phyloP scores from a whole-genome alignment of 176 grass and related monocot species.

The Coix lacrymajobi region DNA sequence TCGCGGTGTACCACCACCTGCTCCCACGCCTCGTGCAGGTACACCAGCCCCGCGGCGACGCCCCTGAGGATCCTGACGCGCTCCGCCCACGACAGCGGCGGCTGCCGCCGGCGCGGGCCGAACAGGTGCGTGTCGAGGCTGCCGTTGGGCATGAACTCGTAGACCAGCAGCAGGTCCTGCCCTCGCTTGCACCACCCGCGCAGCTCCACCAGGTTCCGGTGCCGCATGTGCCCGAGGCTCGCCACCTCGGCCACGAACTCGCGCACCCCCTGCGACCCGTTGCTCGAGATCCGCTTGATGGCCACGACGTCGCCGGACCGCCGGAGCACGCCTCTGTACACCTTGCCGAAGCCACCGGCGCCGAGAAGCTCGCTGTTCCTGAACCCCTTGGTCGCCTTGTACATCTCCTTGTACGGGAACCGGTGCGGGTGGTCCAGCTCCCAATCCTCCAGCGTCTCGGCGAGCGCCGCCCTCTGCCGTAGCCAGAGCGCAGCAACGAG shows the following conservation, averaged over 20 bases:
- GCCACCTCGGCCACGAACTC: constrained; percentile 47
- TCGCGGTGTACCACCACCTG: no score
- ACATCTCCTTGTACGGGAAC: constrained; percentile 28
- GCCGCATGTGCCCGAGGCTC: constrained; percentile 34
- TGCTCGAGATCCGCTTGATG: constrained; percentile 34
- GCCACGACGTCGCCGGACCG: constrained; percentile 14
- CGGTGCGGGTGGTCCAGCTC: constrained; percentile 43
- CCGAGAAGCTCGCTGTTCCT: constrained; percentile 17
- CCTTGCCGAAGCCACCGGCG: constrained; percentile 16
- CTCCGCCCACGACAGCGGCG: no score
- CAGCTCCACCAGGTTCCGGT: constrained; percentile 44
- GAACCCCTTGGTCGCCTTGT: constrained; percentile 43
- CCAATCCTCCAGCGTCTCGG: constrained; percentile 39
- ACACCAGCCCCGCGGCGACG: no score
- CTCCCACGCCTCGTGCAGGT: no score
- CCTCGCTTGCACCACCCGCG: constrained; percentile 46
- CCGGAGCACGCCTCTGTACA: constrained; percentile 28
- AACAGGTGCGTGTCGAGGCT: constrained; percentile 55
- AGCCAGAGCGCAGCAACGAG: neutral
- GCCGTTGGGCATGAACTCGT: constrained; percentile 82
- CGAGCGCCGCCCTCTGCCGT: neutral
- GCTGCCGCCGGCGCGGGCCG: no score
- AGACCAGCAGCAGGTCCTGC: constrained; percentile 61
- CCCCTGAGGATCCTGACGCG: no score
- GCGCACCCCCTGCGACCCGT: constrained; percentile 33